Percentiles rank a stretch among this genome's conserved stretches.
Evolutionary conservation across 2,329 filamentous ascomycete genomes (phyloP).

Genomic region (Alternaria triticimaculans): DNA sequence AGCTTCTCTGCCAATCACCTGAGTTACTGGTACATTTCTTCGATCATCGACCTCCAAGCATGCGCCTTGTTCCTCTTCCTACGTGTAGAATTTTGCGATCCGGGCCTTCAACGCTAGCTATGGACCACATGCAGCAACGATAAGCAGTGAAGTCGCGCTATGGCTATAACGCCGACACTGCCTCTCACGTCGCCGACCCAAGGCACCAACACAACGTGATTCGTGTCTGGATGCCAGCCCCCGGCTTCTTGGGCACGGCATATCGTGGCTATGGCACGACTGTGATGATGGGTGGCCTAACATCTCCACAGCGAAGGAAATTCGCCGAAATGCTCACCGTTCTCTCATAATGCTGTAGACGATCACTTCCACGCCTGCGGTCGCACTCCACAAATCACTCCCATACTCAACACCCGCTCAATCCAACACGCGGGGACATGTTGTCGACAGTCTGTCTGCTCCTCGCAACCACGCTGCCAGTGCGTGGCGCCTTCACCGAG

Average conservation of each 20-base stretch:
- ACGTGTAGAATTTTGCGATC: neutral
- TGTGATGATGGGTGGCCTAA: neutral
- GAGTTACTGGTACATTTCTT: neutral
- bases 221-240: neutral
- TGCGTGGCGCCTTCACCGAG: conserved; percentile 14
- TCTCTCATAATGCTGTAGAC: neutral
- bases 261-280: neutral
- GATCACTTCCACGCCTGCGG: neutral
- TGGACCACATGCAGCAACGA: neutral
- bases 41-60: neutral
- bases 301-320: neutral
- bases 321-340: neutral
- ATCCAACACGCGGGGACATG: neutral
- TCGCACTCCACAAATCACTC: neutral
- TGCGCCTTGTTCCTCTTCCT: neutral
- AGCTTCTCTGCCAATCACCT: neutral
- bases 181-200: neutral
- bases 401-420: neutral
- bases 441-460: neutral
- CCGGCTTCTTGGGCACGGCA: neutral
- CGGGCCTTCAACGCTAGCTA: neutral
- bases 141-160: neutral
- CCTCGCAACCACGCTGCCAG: neutral
- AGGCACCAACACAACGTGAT: neutral
- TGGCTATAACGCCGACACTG: neutral